Percentiles rank a stretch among this genome's conserved stretches.
Conservation (phyloP, 1,139 yeast genomes). For the Hanseniaspora uvarum region DNA sequence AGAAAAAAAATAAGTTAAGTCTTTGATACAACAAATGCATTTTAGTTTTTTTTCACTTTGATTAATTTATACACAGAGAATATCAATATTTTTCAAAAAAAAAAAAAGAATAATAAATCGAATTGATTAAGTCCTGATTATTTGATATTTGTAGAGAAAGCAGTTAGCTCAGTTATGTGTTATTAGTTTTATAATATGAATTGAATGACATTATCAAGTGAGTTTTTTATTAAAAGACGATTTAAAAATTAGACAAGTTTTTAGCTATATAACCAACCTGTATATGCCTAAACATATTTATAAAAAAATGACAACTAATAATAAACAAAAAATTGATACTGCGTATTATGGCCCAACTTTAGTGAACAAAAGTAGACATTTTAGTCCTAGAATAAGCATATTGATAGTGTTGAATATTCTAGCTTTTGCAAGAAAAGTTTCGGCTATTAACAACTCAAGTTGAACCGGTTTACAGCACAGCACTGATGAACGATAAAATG, state of each 20-base stretch:
- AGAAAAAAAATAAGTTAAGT: no score
- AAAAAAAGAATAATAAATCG: not conserved
- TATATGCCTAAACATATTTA: no score
- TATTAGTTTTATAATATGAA: no score
- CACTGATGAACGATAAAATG: not conserved
- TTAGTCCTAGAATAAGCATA: not conserved
- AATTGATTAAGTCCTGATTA: not conserved
- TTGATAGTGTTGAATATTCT: not conserved
- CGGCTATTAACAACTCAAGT: not conserved
- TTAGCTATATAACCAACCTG: no score
- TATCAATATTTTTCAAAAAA: not conserved
- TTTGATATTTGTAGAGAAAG: no score
- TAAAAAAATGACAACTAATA: not conserved
- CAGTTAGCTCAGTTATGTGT: no score
- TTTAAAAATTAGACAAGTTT: no score
- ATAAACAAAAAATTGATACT: not conserved
- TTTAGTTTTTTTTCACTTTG: not conserved
- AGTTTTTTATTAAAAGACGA: no score
- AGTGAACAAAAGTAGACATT: not conserved
- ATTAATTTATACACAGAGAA: not conserved
- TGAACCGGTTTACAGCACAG: not conserved
- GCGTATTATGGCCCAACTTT: not conserved
- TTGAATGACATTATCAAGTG: no score
- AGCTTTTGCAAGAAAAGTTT: not conserved
- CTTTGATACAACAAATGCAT: no score